Base-by-base conservation (phyloP, 2,329 filamentous ascomycete genomes). In the Monosporascus sp. region DNA sequence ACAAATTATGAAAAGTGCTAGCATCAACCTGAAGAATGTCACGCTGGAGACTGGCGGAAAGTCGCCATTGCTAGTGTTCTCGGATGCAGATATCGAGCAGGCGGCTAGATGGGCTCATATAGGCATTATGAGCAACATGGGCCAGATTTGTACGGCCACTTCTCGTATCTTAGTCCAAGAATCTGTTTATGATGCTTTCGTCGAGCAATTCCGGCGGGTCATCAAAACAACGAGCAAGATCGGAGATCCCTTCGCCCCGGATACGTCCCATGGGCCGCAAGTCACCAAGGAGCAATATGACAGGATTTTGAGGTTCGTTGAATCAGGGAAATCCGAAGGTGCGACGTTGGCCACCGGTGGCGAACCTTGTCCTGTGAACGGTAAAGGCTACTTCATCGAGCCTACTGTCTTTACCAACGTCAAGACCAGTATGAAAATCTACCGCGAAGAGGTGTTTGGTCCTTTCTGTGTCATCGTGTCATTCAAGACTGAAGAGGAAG, bases 1-100 rank as follows among this genome's bases (percentile, higher is more conserved):
- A 52, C 78, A 85, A 49, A 89, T 92, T 58, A 90, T 91, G 87
- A 89, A 88, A 66, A 78, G 82, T 69, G 87, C 88, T 0, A 78
- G 82, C n/a, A 70, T 79, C 1, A 89, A 75, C 58, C 72, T 83
- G 62, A 86, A 86, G 70, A 85, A 84, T 62, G 82, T 86, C 53
- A 86, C 82, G 1, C 74, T 87, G 8, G 84, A 87, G 69, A 83
- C 83, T 14, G 85, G 85, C 38, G 85, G 85, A 52, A 88, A 88
- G 68, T 83, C 78, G 4, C 83, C 84, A 0, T 70, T 86, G 2
- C 61, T 88, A 9, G 78, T 88, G 5, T 87, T 88, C 55, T 74
- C 79, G 6, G 85, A 88, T 60, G 84, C 84, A 5, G 82, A 88
- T 55, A 62, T 88, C 24, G 82, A 85, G 5, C 81, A 87, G 65